These are phyloP conservation scores for Podospora appendiculata DNA, from an alignment of 495 filamentous ascomycete species.

Conservation along the genomic window DNA sequence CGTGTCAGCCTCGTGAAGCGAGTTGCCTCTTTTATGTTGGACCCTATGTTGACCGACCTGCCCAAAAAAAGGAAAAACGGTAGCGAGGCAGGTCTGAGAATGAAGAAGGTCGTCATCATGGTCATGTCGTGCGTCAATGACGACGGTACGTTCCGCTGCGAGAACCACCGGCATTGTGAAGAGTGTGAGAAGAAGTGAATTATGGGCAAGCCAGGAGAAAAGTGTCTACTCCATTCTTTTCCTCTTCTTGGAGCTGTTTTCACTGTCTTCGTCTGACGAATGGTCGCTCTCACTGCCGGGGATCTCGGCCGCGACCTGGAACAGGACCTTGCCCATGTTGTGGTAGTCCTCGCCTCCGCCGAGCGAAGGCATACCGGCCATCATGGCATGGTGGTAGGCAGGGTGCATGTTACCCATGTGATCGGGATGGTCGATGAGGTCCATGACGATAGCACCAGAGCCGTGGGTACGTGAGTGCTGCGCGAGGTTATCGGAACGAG, in stretches of 20 bases:
- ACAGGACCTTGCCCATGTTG: constrained; percentile 62
- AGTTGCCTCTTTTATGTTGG: constrained; percentile 8
- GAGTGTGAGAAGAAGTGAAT: constrained; percentile 29
- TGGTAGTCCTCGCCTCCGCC: constrained; percentile 54
- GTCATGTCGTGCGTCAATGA: constrained; percentile 30
- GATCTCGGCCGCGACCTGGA: constrained; percentile 63
- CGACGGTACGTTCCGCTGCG: constrained; percentile 28
- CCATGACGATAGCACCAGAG: constrained; percentile 81
- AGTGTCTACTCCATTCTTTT: constrained; percentile 51
- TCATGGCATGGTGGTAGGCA: constrained; percentile 15
- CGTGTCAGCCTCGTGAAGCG: constrained; percentile 6
- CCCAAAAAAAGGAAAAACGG: constrained; percentile 7
- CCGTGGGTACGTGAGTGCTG: constrained; percentile 96
- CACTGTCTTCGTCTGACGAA: constrained; percentile 46
- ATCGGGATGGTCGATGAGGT: constrained; percentile 70
- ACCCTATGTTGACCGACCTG: constrained; percentile 15
- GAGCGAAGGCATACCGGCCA: constrained; percentile 13
- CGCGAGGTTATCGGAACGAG: constrained; percentile 90
- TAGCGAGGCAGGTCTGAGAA: constrained; percentile 7
- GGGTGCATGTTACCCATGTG: constrained; percentile 13
- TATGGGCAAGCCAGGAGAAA: background rate
- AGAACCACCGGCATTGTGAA: constrained; percentile 26
- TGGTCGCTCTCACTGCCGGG: constrained; percentile 51
- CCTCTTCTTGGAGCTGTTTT: constrained; percentile 62
- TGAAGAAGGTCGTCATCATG: constrained; percentile 24